Evolutionary conservation across 306 rosid genomes (phyloP).

Genomic region (Gastrolobium villosum): DNA sequence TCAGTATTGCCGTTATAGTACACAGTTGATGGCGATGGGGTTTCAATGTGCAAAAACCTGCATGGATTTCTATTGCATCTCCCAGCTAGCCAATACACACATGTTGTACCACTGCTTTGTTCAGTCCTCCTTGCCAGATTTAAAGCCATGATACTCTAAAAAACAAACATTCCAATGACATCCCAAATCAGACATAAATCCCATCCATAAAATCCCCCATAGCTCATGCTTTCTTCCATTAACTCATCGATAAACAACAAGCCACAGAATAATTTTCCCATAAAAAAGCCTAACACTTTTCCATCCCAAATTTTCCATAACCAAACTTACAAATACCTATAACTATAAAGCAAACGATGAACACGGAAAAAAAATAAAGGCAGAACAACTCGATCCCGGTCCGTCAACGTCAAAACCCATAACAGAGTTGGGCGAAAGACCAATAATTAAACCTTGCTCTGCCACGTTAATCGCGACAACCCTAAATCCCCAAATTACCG

Average conservation of each 20-base stretch:
- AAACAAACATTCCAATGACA: not conserved
- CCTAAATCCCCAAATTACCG: not conserved
- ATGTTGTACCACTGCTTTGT: too few species aligned
- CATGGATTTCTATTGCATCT: constrained; percentile 43
- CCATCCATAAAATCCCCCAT: not conserved
- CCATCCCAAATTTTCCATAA: not conserved
- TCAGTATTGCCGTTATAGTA: not conserved
- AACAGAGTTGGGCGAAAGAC: not conserved
- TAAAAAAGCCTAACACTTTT: not conserved
- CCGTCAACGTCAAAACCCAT: not conserved
- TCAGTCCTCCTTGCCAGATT: not conserved
- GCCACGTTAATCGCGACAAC: not conserved
- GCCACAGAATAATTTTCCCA: not conserved
- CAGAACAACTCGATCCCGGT: not conserved
- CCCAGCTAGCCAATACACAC: constrained; percentile 39
- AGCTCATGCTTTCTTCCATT: not conserved
- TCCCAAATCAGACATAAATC: constrained; percentile 2
- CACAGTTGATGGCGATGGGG: not conserved
- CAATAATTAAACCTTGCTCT: not conserved
- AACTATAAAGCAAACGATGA: not conserved
- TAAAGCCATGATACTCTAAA: not conserved
- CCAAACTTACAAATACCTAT: not conserved
- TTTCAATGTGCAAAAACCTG: constrained; percentile 25
- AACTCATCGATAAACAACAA: not conserved
- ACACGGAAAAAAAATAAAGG: not conserved